Evolutionary conservation across 169 alveolate species (phyloP).

Genomic region (Babesia gibsoni): DNA sequence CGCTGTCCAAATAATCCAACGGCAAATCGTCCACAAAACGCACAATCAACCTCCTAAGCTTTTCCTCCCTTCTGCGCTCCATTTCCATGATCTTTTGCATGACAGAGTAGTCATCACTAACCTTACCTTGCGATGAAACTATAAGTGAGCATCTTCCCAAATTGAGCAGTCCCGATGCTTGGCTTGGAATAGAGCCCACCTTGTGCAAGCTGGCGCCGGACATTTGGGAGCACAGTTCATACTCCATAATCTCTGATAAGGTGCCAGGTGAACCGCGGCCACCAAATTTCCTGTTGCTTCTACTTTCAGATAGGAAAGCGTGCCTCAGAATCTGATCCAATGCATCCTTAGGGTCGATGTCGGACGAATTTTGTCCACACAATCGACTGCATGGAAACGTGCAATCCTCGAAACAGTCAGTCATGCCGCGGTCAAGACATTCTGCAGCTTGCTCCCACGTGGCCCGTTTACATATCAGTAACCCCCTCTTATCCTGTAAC

Average conservation of each 20-base stretch:
- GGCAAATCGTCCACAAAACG: constrained; percentile 47
- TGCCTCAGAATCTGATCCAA: not conserved
- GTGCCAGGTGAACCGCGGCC: not conserved
- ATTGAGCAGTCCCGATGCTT: not conserved
- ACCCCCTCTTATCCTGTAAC: constrained; percentile 2
- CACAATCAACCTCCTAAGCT: constrained; percentile 18
- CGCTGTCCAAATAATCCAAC: not conserved
- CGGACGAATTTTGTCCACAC: not conserved
- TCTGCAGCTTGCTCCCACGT: constrained; percentile 16
- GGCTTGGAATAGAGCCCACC: not conserved
- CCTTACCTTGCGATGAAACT: not conserved
- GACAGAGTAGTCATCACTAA: not conserved
- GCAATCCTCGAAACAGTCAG: constrained; percentile 1
- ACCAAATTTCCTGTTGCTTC: not conserved
- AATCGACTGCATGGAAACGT: not conserved
- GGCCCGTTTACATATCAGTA: constrained; percentile 25
- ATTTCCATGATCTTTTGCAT: not conserved
- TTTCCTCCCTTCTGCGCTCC: constrained; percentile 1
- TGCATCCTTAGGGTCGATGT: not conserved
- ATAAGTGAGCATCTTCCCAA: not conserved
- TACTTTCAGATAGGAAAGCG: not conserved
- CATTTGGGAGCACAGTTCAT: not conserved
- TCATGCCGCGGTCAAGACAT: not conserved
- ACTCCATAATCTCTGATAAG: not conserved
- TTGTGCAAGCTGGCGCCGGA: not conserved